Evolutionary conservation across 2,329 filamentous ascomycete genomes (phyloP), one percentile per base, ranked within the genome.

Genomic region (Raffaelea albimanens): DNA sequence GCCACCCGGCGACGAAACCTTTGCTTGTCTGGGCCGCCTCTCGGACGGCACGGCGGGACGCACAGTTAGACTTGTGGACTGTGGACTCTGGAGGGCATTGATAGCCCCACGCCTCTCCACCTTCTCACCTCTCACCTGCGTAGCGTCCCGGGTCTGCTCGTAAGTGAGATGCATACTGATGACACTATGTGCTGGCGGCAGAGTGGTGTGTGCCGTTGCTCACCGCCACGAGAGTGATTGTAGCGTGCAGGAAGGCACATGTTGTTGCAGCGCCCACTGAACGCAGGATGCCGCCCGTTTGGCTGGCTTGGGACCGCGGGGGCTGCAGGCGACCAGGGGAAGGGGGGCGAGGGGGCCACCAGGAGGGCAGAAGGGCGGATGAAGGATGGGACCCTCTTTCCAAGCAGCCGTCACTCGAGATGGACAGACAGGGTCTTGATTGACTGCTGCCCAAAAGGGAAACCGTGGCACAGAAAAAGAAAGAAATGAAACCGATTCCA

Each of bases 261-360:
- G 18, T 20, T 41, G 29, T 41, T 46, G 51, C 46, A 44, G 43
- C 36, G 29, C 41, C 52, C 50, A 52, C 50, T 46, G 11, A 43
- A 40, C 42, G 20, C 45, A 50, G 52, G 52, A 38, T 47, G 48
- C 19, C 21, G 47, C 48, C 52, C 52, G 50, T 50, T 44, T 52
- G 52, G 52, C 45, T 46, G 46, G 52, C 19, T 43, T 50, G 48
- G 52, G 34, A 50, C 42, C 46, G 48, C 44, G 42, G 52, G 52
- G 46, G 45, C 34, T 38, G 16, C 11, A 36, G n/a, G 33, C n/a
- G 34, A 44, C 18, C 44, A 34, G 33, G 43, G 40, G 18, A 41
- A 9, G 5, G 43, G 20, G 43, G 8, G 23, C 5, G n/a, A 7
- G 40, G 4, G 7, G 25, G 25, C 7, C 25, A 29, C 25, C 7